phyloP scores from a whole-genome alignment of 2,329 filamentous ascomycete species.

The Arthrocladium fulminans region DNA sequence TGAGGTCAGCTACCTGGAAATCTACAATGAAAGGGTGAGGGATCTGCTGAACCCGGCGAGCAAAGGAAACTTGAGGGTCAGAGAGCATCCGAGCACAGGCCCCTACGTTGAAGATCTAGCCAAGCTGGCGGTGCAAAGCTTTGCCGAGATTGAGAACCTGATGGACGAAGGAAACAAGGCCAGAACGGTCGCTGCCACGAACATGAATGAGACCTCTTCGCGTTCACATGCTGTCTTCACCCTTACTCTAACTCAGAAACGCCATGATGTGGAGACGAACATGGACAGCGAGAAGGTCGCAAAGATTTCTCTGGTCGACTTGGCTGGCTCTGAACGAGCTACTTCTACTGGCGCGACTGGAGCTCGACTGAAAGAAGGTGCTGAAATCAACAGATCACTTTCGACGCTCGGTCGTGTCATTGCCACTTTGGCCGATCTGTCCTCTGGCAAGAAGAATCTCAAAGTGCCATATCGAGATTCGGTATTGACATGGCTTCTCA shows the following conservation, averaged over 20 bases:
- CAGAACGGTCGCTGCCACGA: conserved; percentile 91
- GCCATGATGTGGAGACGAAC: conserved; percentile 80
- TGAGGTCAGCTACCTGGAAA: conserved; percentile 96
- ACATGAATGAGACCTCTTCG: conserved; percentile 99
- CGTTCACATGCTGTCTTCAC: conserved; percentile 98
- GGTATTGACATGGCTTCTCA: conserved; percentile 89
- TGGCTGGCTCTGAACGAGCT: conserved; percentile 93
- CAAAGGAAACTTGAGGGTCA: conserved; percentile 91
- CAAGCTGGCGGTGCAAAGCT: conserved; percentile 86
- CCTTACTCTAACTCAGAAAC: conserved; percentile 87
- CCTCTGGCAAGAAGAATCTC: conserved; percentile 67
- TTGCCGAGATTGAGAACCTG: conserved; percentile 89
- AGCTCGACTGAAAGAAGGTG: conserved; percentile 89
- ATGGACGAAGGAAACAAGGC: conserved; percentile 99
- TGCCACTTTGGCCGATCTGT: conserved; percentile 84
- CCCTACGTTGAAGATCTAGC: conserved; percentile 97
- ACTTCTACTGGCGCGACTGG: conserved; percentile 96
- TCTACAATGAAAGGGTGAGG: conserved; percentile 96
- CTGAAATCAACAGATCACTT: conserved; percentile 94
- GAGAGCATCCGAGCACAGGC: conserved; percentile 94
- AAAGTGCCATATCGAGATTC: conserved; percentile 96
- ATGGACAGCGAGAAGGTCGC: conserved; percentile 98
- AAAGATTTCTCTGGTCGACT: conserved; percentile 94
- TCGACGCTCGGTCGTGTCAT: conserved; percentile 97
- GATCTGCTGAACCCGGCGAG: conserved; percentile 91